Conservation (phyloP, 148 eudicot genomes). For the Pouteria glomerata region DNA sequence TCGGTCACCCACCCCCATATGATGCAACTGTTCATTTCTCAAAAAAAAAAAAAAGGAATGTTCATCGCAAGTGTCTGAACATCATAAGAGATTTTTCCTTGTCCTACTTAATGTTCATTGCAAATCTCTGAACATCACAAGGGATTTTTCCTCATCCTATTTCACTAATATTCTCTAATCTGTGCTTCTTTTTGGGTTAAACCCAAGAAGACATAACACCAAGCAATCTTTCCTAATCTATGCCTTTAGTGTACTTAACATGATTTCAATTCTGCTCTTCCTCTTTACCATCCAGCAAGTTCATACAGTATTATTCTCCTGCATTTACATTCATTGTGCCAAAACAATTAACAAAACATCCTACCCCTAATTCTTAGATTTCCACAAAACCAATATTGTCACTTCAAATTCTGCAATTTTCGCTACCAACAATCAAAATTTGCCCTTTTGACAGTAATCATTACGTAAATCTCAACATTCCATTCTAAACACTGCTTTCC, state of each 20-base stretch:
- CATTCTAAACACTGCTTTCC: not conserved
- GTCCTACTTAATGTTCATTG: not conserved
- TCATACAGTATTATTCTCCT: not conserved
- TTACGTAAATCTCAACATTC: not conserved
- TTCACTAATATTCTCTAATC: no score
- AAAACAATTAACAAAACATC: not conserved
- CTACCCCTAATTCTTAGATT: not conserved
- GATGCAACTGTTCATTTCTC: no score
- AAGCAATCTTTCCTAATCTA: no score
- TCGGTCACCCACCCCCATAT: no score
- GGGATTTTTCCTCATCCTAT: not conserved
- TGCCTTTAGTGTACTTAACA: not conserved
- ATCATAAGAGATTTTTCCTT: no score
- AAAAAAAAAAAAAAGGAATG: no score
- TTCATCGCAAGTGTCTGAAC: no score
- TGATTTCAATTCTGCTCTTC: not conserved
- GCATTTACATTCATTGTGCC: not conserved
- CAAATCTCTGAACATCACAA: not conserved
- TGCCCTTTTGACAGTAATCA: not conserved
- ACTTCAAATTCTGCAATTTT: not conserved
- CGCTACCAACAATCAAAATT: not conserved
- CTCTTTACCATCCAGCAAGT: conserved; percentile 1
- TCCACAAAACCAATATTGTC: not conserved
- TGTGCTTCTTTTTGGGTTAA: no score
- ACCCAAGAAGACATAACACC: no score